These are phyloP conservation scores for Stemphylium vesicarium DNA, from an alignment of 2,329 filamentous ascomycete species.

Conservation along the genomic window DNA sequence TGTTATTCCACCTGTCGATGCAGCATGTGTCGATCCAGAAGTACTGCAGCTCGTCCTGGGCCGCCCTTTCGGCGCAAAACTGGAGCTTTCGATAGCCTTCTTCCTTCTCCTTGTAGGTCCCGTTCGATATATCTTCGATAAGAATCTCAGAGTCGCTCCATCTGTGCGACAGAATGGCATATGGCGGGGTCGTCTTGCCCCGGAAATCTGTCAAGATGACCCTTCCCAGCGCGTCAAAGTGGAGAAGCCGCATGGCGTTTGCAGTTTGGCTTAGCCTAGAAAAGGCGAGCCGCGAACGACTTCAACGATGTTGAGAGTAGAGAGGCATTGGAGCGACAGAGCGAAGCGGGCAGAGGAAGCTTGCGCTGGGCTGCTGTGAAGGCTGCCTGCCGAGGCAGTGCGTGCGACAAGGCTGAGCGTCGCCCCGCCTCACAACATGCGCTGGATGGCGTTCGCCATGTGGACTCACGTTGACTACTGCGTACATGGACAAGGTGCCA, in stretches of 20 bases:
- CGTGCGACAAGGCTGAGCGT: too few species aligned
- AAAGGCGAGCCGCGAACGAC: too few species aligned
- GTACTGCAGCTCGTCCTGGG: slow-evolving; percentile 26
- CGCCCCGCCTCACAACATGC: too few species aligned
- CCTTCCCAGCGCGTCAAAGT: slow-evolving; percentile 11
- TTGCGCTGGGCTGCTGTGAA: too few species aligned
- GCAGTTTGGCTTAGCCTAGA: not conserved
- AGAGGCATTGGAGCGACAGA: too few species aligned
- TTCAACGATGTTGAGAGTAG: too few species aligned
- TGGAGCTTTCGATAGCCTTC: slow-evolving; percentile 23
- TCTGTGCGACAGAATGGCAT: slow-evolving; percentile 47
- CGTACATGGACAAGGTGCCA: too few species aligned
- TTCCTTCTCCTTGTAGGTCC: slow-evolving; percentile 16
- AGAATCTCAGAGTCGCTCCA: slow-evolving; percentile 40
- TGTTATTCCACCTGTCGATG: slow-evolving; percentile 23
- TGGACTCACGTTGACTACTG: too few species aligned
- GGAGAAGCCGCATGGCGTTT: not conserved
- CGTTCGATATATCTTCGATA: slow-evolving; percentile 28
- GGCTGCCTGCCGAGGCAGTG: too few species aligned
- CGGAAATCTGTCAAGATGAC: slow-evolving; percentile 20
- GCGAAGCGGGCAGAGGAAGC: too few species aligned
- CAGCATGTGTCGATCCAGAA: slow-evolving; percentile 33
- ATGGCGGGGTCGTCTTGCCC: slow-evolving; percentile 23
- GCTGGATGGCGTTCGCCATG: too few species aligned
- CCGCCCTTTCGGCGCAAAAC: slow-evolving; percentile 28